A percentile compares a stretch with the other conserved stretches of the same genome.
These are phyloP conservation scores for Daldinia loculata DNA, from an alignment of 495 filamentous ascomycete species.

Conservation along the genomic window DNA sequence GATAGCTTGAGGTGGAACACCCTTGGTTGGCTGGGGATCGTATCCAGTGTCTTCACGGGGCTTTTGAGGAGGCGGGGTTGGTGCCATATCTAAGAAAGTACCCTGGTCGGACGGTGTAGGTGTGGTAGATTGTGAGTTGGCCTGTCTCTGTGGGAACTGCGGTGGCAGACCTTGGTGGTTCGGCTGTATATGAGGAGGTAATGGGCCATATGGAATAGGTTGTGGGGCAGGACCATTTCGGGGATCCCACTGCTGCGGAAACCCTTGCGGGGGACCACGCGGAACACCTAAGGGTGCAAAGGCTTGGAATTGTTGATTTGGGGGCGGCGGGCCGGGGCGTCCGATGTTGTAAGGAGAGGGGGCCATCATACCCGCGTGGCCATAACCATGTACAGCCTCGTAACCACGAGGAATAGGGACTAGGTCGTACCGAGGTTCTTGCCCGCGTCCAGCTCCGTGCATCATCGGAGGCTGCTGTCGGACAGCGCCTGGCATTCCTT, in stretches of 20 bases:
- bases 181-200: slow-evolving; percentile 11
- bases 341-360: slow-evolving; percentile 50
- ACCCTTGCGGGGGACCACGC: slow-evolving; percentile 8
- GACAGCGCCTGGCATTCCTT: slow-evolving; percentile 19
- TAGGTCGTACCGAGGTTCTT: slow-evolving; percentile 53
- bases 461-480: slow-evolving; percentile 35
- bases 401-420: slow-evolving; percentile 60
- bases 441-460: slow-evolving; percentile 32
- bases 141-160: slow-evolving; percentile 19
- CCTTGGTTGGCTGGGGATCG: slow-evolving; percentile 7
- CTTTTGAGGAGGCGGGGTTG: slow-evolving; percentile 24
- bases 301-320: slow-evolving; percentile 30
- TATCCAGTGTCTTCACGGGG: slow-evolving; percentile 5
- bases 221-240: slow-evolving; percentile 19
- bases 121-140: slow-evolving; percentile 17
- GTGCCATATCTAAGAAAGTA: slow-evolving; percentile 39
- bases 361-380: slow-evolving; percentile 43
- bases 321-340: slow-evolving; percentile 27
- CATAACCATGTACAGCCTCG: slow-evolving; percentile 56
- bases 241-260: slow-evolving; percentile 35
- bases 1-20: not conserved
- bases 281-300: slow-evolving; percentile 11
- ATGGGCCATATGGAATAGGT: slow-evolving; percentile 13
- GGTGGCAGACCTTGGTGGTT: slow-evolving; percentile 11
- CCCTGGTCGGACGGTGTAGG: slow-evolving; percentile 35